Conservation (phyloP, 2,329 filamentous ascomycete genomes). For the Huntiella moniliformis region DNA sequence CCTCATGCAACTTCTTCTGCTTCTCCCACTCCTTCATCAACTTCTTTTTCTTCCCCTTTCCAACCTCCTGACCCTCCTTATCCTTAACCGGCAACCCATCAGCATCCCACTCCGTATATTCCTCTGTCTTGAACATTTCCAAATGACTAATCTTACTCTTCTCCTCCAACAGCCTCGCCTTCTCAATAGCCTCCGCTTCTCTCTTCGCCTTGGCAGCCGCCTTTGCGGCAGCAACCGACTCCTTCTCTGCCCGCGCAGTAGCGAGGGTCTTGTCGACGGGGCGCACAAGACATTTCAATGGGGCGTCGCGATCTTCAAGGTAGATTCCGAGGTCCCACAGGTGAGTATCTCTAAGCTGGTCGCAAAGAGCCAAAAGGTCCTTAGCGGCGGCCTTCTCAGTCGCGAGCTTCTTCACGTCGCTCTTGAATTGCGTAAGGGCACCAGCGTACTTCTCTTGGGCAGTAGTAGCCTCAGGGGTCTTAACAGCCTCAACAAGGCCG, state of each 20-base stretch:
- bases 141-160: constrained; percentile 36
- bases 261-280: constrained; percentile 39
- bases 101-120: constrained; percentile 62
- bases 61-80: constrained; percentile 58
- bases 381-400: constrained; percentile 32
- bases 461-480: constrained; percentile 25
- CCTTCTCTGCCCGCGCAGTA: constrained; percentile 39
- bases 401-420: constrained; percentile 34
- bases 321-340: constrained; percentile 73
- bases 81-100: constrained; percentile 65
- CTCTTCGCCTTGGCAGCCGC: constrained; percentile 33
- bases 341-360: constrained; percentile 61
- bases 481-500: constrained; percentile 29
- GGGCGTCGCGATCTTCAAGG: constrained; percentile 59
- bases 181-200: constrained; percentile 33
- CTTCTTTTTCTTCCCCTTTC: constrained; percentile 66
- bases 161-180: constrained; percentile 21
- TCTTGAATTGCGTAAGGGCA: constrained; percentile 32
- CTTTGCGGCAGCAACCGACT: constrained; percentile 33
- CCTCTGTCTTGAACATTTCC: constrained; percentile 38
- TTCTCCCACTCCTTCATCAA: constrained; percentile 75
- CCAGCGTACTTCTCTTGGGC: constrained; percentile 20
- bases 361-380: constrained; percentile 57
- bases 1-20: constrained; percentile 71
- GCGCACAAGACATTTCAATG: constrained; percentile 53